phyloP scores from a whole-genome alignment of 169 alveolate genomes.

The Cryptosporidium felis region DNA sequence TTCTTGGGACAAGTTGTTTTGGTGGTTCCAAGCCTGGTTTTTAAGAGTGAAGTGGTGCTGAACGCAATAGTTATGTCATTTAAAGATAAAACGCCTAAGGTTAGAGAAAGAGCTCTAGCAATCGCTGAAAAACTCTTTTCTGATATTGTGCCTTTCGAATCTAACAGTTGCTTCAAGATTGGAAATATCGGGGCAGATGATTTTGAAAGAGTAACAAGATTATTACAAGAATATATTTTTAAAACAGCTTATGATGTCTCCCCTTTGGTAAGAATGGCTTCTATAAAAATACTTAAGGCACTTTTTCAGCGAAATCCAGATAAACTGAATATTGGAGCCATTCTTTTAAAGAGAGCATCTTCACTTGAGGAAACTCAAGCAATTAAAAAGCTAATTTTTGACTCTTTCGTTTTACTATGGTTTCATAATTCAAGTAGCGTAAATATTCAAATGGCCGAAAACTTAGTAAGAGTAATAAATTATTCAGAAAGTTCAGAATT shows the following conservation, averaged over 20 bases:
- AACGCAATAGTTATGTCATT: slow-evolving; percentile 28
- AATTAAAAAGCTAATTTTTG: background rate
- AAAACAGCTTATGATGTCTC: slow-evolving; percentile 48
- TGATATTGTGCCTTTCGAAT: background rate
- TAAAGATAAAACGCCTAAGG: slow-evolving; percentile 62
- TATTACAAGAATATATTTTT: slow-evolving; percentile 6
- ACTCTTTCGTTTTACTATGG: slow-evolving; percentile 45
- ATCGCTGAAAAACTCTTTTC: slow-evolving; percentile 35
- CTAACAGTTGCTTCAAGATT: background rate
- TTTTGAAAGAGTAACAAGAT: background rate
- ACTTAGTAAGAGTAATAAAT: background rate
- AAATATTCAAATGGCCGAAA: background rate
- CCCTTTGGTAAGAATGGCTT: slow-evolving; percentile 58
- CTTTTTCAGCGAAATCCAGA: slow-evolving; percentile 3
- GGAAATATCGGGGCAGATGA: background rate
- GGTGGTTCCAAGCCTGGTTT: background rate
- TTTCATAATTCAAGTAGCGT: slow-evolving; percentile 1
- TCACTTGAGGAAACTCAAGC: slow-evolving; percentile 49
- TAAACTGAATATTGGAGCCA: slow-evolving; percentile 6
- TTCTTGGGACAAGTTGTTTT: slow-evolving; percentile 34
- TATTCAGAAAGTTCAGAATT: slow-evolving; percentile 48
- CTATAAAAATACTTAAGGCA: slow-evolving; percentile 9
- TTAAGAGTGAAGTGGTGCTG: background rate
- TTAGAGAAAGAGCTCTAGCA: slow-evolving; percentile 63
- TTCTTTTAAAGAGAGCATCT: slow-evolving; percentile 39